Conservation (phyloP, 2,329 filamentous ascomycete genomes). For the Ophiostoma triangulosporum region DNA sequence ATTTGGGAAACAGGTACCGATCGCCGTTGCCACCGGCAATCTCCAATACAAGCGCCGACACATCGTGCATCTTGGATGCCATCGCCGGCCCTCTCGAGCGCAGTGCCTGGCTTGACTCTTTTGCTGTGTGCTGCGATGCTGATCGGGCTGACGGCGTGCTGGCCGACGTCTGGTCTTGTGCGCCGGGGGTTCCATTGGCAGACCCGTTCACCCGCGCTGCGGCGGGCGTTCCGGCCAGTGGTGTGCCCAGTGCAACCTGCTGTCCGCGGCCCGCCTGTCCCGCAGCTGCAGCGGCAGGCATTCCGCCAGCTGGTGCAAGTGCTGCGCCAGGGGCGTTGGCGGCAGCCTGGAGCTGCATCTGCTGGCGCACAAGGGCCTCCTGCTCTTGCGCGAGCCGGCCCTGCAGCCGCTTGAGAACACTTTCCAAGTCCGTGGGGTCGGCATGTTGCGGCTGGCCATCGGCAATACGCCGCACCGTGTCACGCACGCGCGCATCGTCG, state of each 20-base stretch:
- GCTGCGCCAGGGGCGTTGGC: background rate
- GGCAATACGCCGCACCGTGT: constrained; percentile 41
- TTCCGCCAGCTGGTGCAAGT: background rate
- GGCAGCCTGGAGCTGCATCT: constrained; percentile 13
- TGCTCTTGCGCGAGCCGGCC: constrained; percentile 23
- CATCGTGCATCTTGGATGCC: constrained; percentile 42
- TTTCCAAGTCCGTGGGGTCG: constrained; percentile 30
- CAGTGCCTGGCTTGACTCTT: constrained; percentile 34
- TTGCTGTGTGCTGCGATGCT: background rate
- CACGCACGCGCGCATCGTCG: constrained; percentile 34
- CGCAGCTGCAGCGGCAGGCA: background rate
- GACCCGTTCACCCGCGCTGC: background rate
- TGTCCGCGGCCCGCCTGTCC: background rate
- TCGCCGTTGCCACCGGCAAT: constrained; percentile 56
- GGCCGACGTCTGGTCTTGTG: background rate
- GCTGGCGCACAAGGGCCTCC: constrained; percentile 4
- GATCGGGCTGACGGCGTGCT: background rate
- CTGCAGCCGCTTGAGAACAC: constrained; percentile 34
- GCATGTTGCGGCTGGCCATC: constrained; percentile 35
- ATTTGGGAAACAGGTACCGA: constrained; percentile 65
- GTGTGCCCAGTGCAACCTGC: background rate
- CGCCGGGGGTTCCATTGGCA: background rate
- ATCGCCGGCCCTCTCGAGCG: constrained; percentile 47
- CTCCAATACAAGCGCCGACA: constrained; percentile 55
- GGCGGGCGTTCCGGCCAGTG: background rate